Percentiles rank a stretch among this genome's conserved stretches.
Evolutionary conservation across 2,329 filamentous ascomycete genomes (phyloP).

Genomic region (Paecilomyces variotii): DNA sequence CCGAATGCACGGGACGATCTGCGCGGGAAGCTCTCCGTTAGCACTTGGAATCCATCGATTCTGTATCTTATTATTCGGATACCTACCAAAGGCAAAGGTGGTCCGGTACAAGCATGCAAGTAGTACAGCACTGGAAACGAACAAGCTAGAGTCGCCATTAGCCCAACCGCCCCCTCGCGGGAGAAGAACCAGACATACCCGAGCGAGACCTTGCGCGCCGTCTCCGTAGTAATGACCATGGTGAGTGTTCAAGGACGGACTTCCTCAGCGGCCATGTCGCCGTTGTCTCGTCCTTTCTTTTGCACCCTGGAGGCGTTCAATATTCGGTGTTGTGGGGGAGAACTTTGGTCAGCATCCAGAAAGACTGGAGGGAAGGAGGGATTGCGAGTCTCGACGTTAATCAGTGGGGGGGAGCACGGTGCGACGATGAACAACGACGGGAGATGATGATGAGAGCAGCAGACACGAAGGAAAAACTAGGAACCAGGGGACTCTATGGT

Average conservation of each 20-base stretch:
- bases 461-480: background rate
- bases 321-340: background rate
- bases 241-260: background rate
- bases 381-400: background rate
- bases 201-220: constrained; percentile 16
- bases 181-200: constrained; percentile 13
- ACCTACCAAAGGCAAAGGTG: constrained; percentile 34
- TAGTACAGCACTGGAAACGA: constrained; percentile 27
- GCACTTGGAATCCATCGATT: constrained; percentile 1
- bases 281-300: background rate
- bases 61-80: background rate
- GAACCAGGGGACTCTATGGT: background rate
- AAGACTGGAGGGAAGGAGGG: background rate
- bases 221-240: background rate
- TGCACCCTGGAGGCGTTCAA: background rate
- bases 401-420: background rate
- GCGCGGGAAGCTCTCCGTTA: constrained; percentile 8
- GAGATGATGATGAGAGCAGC: background rate
- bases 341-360: background rate
- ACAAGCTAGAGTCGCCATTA: constrained; percentile 13
- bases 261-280: background rate
- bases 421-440: background rate
- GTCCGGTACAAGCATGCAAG: constrained; percentile 27
- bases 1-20: constrained; percentile 42
- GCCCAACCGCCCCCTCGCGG: constrained; percentile 1